Base-by-base conservation (phyloP, 768 basidiomycete genomes). In the Pleurotus tuoliensis region DNA sequence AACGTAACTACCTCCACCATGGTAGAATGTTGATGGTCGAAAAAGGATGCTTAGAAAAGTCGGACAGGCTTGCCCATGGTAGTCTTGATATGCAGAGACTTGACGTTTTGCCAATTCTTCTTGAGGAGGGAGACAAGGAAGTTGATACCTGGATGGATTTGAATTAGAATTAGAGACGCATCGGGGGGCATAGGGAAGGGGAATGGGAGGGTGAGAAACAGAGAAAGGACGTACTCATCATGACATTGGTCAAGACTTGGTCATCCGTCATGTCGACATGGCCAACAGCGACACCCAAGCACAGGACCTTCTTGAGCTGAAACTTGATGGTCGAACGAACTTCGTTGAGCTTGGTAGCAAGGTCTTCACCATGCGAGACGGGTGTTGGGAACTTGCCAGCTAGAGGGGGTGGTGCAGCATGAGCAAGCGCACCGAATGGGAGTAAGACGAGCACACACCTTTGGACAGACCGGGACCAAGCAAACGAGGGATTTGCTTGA, bases 61-160 rank as follows among this genome's bases (percentile, higher is more conserved):
- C 96, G 93, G 66, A 95, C 77, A 59, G 95, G 93, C 78, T 96
- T 97, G 82, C 96, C 96, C 97, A 98, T 99, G 69, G 96, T 94
- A 67, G 87, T 86, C 83, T 99, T 99, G 82, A 99, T 87, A 82
- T 98, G 94, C 62, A 98, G 81, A 53, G 94, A 96, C 80, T 94
- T 94, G 80, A 98, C 89, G 78, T 98, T 99, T 76, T 98, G 97
- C 94, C 94, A 93, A 80, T 96, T 92, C 85, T 99, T 99, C 86
- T 98, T 98, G 72, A 99, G 86, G 59, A 99, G 78, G 16, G 97
- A 98, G 69, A 99, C 94, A 67, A 99, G 84, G 86, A 99, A 99
- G 87, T 99, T 99, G 83, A 98, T 96, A 75, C 92, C 92, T 93
- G 46, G 24, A 30, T 44, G 20, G 54, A 13, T 11, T 25, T 71